Base-by-base conservation (phyloP, 495 filamentous ascomycete species). In the Penicillium steckii region DNA sequence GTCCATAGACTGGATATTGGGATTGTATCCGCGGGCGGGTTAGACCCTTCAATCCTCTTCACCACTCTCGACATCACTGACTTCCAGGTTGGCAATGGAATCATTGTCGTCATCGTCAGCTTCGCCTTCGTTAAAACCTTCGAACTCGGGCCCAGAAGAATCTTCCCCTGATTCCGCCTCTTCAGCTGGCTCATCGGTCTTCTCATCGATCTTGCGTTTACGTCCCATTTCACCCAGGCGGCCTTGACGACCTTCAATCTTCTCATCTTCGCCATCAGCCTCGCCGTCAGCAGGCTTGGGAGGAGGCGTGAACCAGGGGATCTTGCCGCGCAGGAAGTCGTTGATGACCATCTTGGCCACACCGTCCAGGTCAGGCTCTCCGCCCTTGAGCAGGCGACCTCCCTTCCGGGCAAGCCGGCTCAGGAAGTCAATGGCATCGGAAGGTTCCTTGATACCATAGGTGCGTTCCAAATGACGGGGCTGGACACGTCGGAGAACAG, bases 261-360 rank as follows among this genome's bases (percentile, higher is more conserved):
- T 74, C 51, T 71, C 80, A 21, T 79, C 76, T 44, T 71, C 80
- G 29, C 79, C 76, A 12, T 73, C 77, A 8, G 70, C 68, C 41
- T 62, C n/a, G n/a, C n/a, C n/a, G n/a, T n/a, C 84, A 56, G 82
- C 80, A 23, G 70, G 64, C 7, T 80, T 65, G 13, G 94, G 94
- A 7, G 90, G 85, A 13, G 88, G 84, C 4, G 89, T 93, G 64
- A 89, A 98, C 94, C 94, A 98, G 6, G 94, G 94, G 17, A 96
- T 84, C 69, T 96, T 97, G 26, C 94, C 94, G 44, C 94, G 73
- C 53, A 97, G 81, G 60, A 97, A 97, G 59, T 98, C 94, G 64
- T 96, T 95, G 59, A 96, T 74, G 0, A 96, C 89, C 83, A 94
- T 95, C 70, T 96, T 96, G 13, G 92, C 92, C 33, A 95, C 91